phyloP scores from a whole-genome alignment of 2,329 filamentous ascomycete species.

The Ceratocystis alfenasii region DNA sequence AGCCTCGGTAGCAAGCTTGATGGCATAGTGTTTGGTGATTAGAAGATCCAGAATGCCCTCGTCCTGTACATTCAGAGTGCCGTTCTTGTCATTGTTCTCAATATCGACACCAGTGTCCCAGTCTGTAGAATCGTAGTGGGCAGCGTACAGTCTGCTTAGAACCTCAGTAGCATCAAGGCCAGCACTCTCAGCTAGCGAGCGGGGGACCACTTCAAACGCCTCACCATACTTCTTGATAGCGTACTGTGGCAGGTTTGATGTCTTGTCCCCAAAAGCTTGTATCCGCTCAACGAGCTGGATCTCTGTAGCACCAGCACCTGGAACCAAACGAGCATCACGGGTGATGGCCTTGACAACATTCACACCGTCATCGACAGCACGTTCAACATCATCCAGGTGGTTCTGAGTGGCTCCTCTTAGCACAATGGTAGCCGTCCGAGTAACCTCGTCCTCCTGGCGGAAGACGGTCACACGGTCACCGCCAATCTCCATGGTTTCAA shows the following conservation, averaged over 20 bases:
- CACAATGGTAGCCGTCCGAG: slow-evolving; percentile 86
- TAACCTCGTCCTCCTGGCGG: slow-evolving; percentile 86
- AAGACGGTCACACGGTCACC: slow-evolving; percentile 97
- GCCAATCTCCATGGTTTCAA: slow-evolving; percentile 95
- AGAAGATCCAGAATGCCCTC: slow-evolving; percentile 87
- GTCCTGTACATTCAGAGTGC: slow-evolving; percentile 73
- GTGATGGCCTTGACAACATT: slow-evolving; percentile 99
- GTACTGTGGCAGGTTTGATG: slow-evolving; percentile 84
- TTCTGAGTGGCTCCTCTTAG: slow-evolving; percentile 94
- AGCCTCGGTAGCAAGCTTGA: slow-evolving; percentile 90
- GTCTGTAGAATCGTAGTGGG: slow-evolving; percentile 76
- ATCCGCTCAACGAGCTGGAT: slow-evolving; percentile 88
- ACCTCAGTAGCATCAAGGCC: slow-evolving; percentile 97
- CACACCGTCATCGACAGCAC: slow-evolving; percentile 93
- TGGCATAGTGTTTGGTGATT: slow-evolving; percentile 89
- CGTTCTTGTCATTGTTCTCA: slow-evolving; percentile 70
- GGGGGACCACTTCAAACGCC: slow-evolving; percentile 92
- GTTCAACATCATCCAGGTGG: slow-evolving; percentile 92
- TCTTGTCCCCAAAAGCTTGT: slow-evolving; percentile 81
- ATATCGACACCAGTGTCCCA: slow-evolving; percentile 93
- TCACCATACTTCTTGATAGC: slow-evolving; percentile 96
- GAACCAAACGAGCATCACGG: slow-evolving; percentile 78
- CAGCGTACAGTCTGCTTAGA: slow-evolving; percentile 79
- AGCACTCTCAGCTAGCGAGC: slow-evolving; percentile 86
- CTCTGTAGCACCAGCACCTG: slow-evolving; percentile 88